Evolutionary conservation across 2,329 filamentous ascomycete species (phyloP).

Genomic region (Hymenoscyphus scutula): DNA sequence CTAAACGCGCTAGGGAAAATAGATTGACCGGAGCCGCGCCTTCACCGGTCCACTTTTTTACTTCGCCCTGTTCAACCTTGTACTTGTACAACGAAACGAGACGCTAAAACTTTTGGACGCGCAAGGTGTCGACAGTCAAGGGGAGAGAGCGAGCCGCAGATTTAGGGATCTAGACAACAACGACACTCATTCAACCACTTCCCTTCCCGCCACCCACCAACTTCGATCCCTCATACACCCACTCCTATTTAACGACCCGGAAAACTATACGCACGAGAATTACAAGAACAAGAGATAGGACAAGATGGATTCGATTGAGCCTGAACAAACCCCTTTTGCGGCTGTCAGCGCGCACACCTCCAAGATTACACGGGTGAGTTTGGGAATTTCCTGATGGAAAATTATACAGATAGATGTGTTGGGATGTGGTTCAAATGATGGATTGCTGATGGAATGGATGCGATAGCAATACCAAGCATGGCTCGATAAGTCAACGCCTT

Average conservation of each 20-base stretch:
- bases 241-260: not conserved
- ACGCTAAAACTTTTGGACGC: conserved; percentile 14
- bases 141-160: conserved; percentile 2
- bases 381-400: not conserved
- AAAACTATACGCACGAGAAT: conserved; percentile 2
- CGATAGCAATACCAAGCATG: conserved; percentile 86
- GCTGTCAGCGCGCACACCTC: conserved; percentile 84
- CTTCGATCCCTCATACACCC: not conserved
- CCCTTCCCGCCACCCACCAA: conserved; percentile 4
- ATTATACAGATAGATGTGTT: not conserved
- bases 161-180: conserved; percentile 13
- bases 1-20: not conserved
- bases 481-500: conserved; percentile 90
- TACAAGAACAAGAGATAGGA: conserved; percentile 7
- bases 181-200: conserved; percentile 11
- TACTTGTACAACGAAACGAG: not conserved
- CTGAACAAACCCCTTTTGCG: conserved; percentile 87
- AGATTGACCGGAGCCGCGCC: not conserved
- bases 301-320: conserved; percentile 80
- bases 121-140: conserved; percentile 17
- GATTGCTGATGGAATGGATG: conserved; percentile 20
- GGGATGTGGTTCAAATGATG: not conserved
- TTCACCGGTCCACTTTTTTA: not conserved
- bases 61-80: conserved; percentile 5
- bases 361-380: conserved; percentile 66